Base-by-base conservation (phyloP, 2,329 filamentous ascomycete species). In the Scortechinia acanthostroma region DNA sequence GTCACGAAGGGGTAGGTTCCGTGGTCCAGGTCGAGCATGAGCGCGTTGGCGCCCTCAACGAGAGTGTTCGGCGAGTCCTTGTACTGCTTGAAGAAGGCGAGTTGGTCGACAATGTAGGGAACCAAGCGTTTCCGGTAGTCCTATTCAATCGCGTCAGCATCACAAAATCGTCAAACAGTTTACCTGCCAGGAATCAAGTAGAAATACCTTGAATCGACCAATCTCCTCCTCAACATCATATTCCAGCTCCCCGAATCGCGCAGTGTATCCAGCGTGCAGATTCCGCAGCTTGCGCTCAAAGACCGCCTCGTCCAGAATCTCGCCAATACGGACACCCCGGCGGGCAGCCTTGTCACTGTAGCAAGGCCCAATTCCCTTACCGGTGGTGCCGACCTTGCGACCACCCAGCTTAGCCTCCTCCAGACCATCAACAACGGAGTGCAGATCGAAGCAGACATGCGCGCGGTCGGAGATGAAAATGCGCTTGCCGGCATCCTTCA, bases 351-450 rank as follows among this genome's bases (percentile, higher is more conserved):
- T 83, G 54, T 75, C 76, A 55, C 73, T 77, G 63, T 83, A 83
- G 50, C 75, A 76, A 55, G 79, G 79, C 40, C 74, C 69, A 48
- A 72, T 71, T 37, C 69, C 69, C 53, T 71, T 71, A 22, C 66
- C 64, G 2, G 69, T 72, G 13, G 69, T 72, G 23, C 69, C 69
- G 33, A 71, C 67, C 56, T 70, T 68, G 28, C 28, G 37, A 16
- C 52, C 56, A 3, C 67, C 69, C 10, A 75, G 58, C 45, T 72
- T 68, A n/a, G 57, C 55, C 58, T 80, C 79, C 58, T 85, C 80
- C 4, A 87, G 69, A 2, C 83, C 82, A 49, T 87, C 84, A 14
- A 85, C 79, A 46, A 76, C 66, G 50, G 74, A 70, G 57, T 85
- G 81, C 21, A 85, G 61, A 53, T 83, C 76, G 47, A 85, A 73